Base-by-base conservation (phyloP, 345 rosid species). In the Diplotaxis tenuifolia region DNA sequence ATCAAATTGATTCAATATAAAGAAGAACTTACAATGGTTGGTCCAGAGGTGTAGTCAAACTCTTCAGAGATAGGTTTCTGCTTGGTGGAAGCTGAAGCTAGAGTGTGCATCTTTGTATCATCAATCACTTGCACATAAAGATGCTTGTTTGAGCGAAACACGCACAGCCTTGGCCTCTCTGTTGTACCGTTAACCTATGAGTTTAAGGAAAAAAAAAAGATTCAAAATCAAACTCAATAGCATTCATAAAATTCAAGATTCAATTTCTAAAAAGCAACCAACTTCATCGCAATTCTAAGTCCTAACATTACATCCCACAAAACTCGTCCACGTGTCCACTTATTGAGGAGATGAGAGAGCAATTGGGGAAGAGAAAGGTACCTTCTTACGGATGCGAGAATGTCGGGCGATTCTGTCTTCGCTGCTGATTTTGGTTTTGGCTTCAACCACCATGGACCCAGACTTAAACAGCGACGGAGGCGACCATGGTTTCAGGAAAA, bases 71-170 rank as follows among this genome's bases (percentile, higher is more conserved):
- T 62, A 10, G 87, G 82, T 71, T 87, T 89, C 85, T 89, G 93
- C 85, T 81, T 84, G 4, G 99, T 92, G 32, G 97, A 91, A 22
- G 90, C 96, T 0, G 97, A 83, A 70, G 96, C 96, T 67, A 95
- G 89, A 0, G 99, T 95, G 80, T 92, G 99, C 97, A 92, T 95
- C 88, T 92, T 92, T 2, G 91, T 81, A 79, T 95, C 99, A 82
- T 95, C 99, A 68, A 95, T 88, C 80, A 95, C 96, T 82, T 95
- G 97, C 32, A 83, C 96, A 66, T 88, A 90, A 14, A 95, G 81
- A 82, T 90, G 96, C 79, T 90, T 92, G 90, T 89, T 95, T 70
- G 97, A 95, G 5, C 97, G 91, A 72, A 82, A 95, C 5, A 95
- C 92, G 19, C 87, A 78, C 6, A 95, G 65, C 75, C 97, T 82